Base-by-base conservation (phyloP, 345 rosid species). In the Laguncularia racemosa region DNA sequence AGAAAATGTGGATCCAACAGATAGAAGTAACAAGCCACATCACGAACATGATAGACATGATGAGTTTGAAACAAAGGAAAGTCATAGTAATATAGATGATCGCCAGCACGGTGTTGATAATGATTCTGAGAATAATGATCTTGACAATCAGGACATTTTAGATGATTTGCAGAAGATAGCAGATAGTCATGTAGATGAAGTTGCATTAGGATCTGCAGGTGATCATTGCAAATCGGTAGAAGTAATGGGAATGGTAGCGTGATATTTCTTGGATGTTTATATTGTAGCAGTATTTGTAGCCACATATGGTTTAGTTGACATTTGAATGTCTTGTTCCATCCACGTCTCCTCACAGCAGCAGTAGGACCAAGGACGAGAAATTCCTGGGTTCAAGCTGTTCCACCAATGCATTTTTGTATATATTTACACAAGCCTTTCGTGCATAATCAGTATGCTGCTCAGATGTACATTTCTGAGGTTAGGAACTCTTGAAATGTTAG, bases 151-250 rank as follows among this genome's bases (percentile, higher is more conserved):
- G 38, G 64, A 48, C 16, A n/a, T 20, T 62, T 66, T 47, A 67
- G 73, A 62, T 52, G 63, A 59, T 48, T 54, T 47, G 47, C 65
- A 52, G 67, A 69, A 56, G 50, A 61, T 72, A 64, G 68, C 45
- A 54, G 72, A 61, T 46, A 68, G 69, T 47, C 73, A 72, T 50
- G 17, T 73, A 61, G 89, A 77, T 51, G 38, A 48, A 45, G 78
- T 71, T 55, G 55, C 44, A 5, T 55, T 60, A 17, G 78, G 65
- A 17, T 61, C 69, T 53, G 71, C 79, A 58, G 81, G 62, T 55
- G 66, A 64, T 48, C 68, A 70, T 53, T 58, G 79, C 63, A 56
- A 74, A 61, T 46, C 69, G 33, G 45, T 65, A 12, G 78, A 72
- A 54, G 71, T 65, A 33, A 33, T 33, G 40, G 40, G 40, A 33